Evolutionary conservation across 257 asterid species (phyloP).

Genomic region (Lycium ferocissimum): DNA sequence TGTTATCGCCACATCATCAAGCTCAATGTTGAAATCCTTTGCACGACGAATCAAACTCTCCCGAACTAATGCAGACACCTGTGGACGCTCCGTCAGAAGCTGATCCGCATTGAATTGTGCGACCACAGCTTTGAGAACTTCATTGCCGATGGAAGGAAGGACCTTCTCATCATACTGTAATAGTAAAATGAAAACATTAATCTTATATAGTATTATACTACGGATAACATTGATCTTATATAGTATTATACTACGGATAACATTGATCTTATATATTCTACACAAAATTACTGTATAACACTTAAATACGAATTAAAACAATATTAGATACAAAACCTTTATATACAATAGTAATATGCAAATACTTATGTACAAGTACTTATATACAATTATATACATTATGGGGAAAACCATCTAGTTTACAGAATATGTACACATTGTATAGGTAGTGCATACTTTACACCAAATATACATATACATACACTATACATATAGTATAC

Average conservation of each 20-base stretch:
- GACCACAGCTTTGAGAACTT: conserved; percentile 88
- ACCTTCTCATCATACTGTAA: conserved; percentile 82
- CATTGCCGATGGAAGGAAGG: conserved; percentile 98
- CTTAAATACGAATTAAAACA: neutral
- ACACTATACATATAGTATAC: too few relatives aligned
- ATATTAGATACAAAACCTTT: neutral
- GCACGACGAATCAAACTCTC: conserved; percentile 88
- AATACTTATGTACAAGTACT: too few relatives aligned
- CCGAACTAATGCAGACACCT: conserved; percentile 89
- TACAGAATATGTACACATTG: too few relatives aligned
- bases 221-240: too few relatives aligned
- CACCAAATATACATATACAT: too few relatives aligned
- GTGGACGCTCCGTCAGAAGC: conserved; percentile 88
- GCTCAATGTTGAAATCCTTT: conserved; percentile 80
- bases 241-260: neutral
- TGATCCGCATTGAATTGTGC: conserved; percentile 99
- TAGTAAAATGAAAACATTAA: neutral
- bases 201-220: neutral
- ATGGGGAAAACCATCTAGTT: too few relatives aligned
- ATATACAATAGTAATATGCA: too few relatives aligned
- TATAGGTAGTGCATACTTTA: neutral
- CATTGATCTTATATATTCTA: neutral
- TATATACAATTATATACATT: too few relatives aligned
- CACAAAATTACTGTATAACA: neutral
- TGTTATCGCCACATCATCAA: conserved; percentile 93